Evolutionary conservation across 2,329 filamentous ascomycete species (phyloP), one percentile per base, ranked within the genome.

Genomic region (Lasiodiplodia sp.): DNA sequence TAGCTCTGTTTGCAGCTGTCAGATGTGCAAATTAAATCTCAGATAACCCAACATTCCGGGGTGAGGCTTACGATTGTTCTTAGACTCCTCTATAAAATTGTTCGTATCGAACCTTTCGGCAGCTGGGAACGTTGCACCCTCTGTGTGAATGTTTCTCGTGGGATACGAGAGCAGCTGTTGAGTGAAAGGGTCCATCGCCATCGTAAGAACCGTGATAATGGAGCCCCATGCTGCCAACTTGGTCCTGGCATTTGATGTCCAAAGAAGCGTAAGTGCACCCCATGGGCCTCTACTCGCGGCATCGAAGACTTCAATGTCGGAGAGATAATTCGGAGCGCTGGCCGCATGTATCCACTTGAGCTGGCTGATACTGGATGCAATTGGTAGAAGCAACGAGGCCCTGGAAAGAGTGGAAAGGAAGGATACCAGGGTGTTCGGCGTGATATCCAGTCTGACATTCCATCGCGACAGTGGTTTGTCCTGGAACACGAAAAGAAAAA

Each of bases 331-430:
- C 21, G 66, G 65, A 3, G 25, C 25, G 21, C 56, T 21, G 47
- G 65, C 65, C 38, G 73, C 74, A 62, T 69, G 71, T 14, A 72
- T 69, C 73, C 74, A 75, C 67, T 74, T 75, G 18, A 72, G 53
- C 53, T 74, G 72, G 28, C 74, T 70, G 14, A 73, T 72, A 40
- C 68, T 67, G 40, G 70, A 65, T 34, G 70, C 69, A 5, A 73
- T n/a, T 5, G 72, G 66, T 6, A 71, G 60, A 18, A 72, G 47
- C 49, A 74, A 57, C 1, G 69, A 28, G 8, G 47, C 49, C 25
- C 49, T 51, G 21, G 47, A 21, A 6, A 63, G 6, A 6, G 58
- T 63, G 7, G 58, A 49, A 6, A 63, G 31, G 31, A 31, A 31
- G 31, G 31, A 31, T 31, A 31, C 31, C 7, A 31, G 31, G 31